Evolutionary conservation across 768 basidiomycete species (phyloP), one percentile per base, ranked within the genome.

Genomic region (Lactarius tabidus): DNA sequence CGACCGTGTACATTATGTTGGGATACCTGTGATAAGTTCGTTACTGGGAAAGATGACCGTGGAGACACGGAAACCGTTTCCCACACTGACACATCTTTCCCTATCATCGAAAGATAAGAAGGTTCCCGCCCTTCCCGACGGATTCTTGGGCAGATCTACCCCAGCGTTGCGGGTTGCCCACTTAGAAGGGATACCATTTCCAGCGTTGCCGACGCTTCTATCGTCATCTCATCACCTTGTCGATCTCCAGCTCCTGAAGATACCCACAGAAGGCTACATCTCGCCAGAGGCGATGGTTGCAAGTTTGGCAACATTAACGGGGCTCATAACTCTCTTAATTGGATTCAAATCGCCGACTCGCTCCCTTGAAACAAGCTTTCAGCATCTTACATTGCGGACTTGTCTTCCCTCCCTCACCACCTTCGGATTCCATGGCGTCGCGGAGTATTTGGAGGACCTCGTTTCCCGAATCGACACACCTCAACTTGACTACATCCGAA

Each of bases 131-230:
- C 41, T 62, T 48, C 61, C 61, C 9, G 41, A 36, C 28, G 12
- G 31, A 4, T 62, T 62, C 53, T 17, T 62, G 23, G 54, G 41
- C 0, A 17, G 31, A 23, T 35, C 10, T 26, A 26, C 54, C 4
- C 61, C 54, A 8, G n/a, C 18, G 45, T 55, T 62, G 28, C 31
- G 20, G 41, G 26, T 23, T 18, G 18, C 35, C 54, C 23, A 26
- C 17, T 36, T 62, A 43, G 23, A 12, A 3, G 39, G 61, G 29
- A 36, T 62, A 45, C 33, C 61, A 29, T 56, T 62, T 36, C 61
- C 61, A 2, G 23, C 31, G 14, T 14, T 56, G 1, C 41, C 54
- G 7, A 28, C 3, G 1, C 38, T 56, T 14, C 41, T 62, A 33
- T 28, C 26, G 17, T 45, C 54, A 28, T 8, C 53, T 9, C 33